Percentiles rank a stretch among this genome's conserved stretches.
phyloP scores from a whole-genome alignment of 805 yeast genomes.

The Danielozyma ontarioensis region DNA sequence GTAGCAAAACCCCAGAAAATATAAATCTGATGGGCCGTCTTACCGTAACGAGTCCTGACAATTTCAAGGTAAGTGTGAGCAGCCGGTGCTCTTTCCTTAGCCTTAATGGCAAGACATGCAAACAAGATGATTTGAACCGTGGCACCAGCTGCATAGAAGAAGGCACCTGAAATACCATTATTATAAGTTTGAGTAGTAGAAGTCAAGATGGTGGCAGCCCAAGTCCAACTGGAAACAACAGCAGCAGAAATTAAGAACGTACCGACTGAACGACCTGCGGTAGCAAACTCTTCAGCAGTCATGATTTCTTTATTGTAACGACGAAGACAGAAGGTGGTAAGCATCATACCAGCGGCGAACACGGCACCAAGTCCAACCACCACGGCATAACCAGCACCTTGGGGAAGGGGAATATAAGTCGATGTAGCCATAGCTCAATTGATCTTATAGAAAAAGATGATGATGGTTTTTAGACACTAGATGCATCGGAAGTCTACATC shows the following conservation, averaged over 20 bases:
- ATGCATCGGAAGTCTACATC: neutral
- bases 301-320: constrained; percentile 82
- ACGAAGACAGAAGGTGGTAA: constrained; percentile 62
- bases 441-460: neutral
- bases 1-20: constrained; percentile 83
- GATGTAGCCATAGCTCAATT: constrained; percentile 11
- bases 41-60: constrained; percentile 75
- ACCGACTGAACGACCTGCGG: constrained; percentile 87
- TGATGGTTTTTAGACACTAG: neutral
- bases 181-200: constrained; percentile 75
- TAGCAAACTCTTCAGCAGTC: constrained; percentile 90
- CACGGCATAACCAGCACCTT: constrained; percentile 84
- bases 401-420: constrained; percentile 42
- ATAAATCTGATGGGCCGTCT: constrained; percentile 62
- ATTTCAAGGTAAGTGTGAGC: constrained; percentile 91
- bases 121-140: constrained; percentile 82
- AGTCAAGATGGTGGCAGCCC: constrained; percentile 60
- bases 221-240: constrained; percentile 90
- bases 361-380: constrained; percentile 84
- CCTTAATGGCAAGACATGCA: constrained; percentile 82
- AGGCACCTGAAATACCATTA: constrained; percentile 75
- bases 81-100: constrained; percentile 83
- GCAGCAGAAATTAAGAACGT: constrained; percentile 84
- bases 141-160: constrained; percentile 88
- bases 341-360: constrained; percentile 75